Conservation (phyloP, 495 filamentous ascomycete species). For the Penicillium cinerascens region DNA sequence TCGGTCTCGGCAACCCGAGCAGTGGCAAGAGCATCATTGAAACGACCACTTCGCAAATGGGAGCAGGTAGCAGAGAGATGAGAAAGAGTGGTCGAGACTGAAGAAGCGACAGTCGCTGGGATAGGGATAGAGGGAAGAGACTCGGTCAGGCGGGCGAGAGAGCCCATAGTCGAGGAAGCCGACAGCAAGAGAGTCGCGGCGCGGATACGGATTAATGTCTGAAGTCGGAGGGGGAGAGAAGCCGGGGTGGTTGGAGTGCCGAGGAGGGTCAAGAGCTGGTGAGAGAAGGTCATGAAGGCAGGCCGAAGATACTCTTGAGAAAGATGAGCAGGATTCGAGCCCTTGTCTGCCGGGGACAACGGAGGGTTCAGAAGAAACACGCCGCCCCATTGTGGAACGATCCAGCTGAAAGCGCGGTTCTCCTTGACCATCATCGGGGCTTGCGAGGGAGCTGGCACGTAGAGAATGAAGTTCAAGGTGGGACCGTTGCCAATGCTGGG, state of each 20-base stretch:
- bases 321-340: conserved; percentile 39
- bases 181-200: conserved; percentile 84
- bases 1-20: conserved; percentile 82
- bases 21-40: conserved; percentile 66
- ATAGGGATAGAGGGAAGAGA: conserved; percentile 89
- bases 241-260: conserved; percentile 78
- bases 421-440: conserved; percentile 65
- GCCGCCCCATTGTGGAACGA: conserved; percentile 96
- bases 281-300: conserved; percentile 83
- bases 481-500: conserved; percentile 91
- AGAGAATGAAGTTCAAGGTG: conserved; percentile 93
- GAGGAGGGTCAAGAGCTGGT: conserved; percentile 85
- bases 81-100: conserved; percentile 72
- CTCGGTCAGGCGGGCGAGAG: conserved; percentile 77
- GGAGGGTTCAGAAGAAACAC: conserved; percentile 74
- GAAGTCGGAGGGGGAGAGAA: conserved; percentile 78
- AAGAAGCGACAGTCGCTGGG: conserved; percentile 77
- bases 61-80: conserved; percentile 76
- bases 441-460: conserved; percentile 61
- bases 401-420: conserved; percentile 78
- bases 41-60: conserved; percentile 61
- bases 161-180: conserved; percentile 91
- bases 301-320: conserved; percentile 63
- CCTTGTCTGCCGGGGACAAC: conserved; percentile 24
- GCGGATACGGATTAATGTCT: conserved; percentile 77